A percentile compares a stretch with the other conserved stretches of the same genome.
These are phyloP conservation scores for Ogataea henricii DNA, from an alignment of 805 yeast genomes.

Conservation along the genomic window DNA sequence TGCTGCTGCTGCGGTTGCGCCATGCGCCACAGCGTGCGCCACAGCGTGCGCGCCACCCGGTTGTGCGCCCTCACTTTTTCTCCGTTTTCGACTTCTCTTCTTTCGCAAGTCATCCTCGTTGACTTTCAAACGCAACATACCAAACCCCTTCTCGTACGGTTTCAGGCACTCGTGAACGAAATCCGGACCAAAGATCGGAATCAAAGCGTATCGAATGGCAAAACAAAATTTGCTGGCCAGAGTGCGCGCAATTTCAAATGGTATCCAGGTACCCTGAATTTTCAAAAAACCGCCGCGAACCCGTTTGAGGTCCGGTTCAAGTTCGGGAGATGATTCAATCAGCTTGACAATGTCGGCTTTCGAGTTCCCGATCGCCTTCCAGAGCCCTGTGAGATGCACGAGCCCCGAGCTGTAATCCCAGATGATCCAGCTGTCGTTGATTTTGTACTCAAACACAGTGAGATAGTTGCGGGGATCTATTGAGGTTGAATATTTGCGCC, in stretches of 20 bases:
- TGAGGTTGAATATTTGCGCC: slow-evolving; percentile 66
- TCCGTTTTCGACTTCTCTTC: slow-evolving; percentile 25
- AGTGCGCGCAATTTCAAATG: slow-evolving; percentile 63
- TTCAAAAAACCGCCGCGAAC: slow-evolving; percentile 89
- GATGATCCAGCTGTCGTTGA: slow-evolving; percentile 72
- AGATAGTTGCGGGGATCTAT: slow-evolving; percentile 70
- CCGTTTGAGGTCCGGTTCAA: slow-evolving; percentile 63
- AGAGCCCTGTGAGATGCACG: slow-evolving; percentile 84
- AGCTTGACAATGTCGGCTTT: slow-evolving; percentile 79
- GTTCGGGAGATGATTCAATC: slow-evolving; percentile 64
- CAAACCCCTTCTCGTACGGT: slow-evolving; percentile 65
- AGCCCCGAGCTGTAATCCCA: slow-evolving; percentile 87
- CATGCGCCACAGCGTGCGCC: no score
- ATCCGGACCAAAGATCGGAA: slow-evolving; percentile 76
- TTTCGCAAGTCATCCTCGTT: slow-evolving; percentile 31
- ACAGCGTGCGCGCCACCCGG: no score
- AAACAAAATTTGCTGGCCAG: slow-evolving; percentile 77
- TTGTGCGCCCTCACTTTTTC: slow-evolving; percentile 9
- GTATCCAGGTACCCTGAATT: slow-evolving; percentile 94
- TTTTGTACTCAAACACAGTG: slow-evolving; percentile 70
- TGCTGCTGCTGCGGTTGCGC: no score
- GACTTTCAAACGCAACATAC: slow-evolving; percentile 51
- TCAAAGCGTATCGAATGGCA: slow-evolving; percentile 69
- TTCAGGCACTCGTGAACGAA: slow-evolving; percentile 63
- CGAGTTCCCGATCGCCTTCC: slow-evolving; percentile 72